Base-by-base conservation (phyloP, 148 eudicot genomes). In the Nyssa sinensis region DNA sequence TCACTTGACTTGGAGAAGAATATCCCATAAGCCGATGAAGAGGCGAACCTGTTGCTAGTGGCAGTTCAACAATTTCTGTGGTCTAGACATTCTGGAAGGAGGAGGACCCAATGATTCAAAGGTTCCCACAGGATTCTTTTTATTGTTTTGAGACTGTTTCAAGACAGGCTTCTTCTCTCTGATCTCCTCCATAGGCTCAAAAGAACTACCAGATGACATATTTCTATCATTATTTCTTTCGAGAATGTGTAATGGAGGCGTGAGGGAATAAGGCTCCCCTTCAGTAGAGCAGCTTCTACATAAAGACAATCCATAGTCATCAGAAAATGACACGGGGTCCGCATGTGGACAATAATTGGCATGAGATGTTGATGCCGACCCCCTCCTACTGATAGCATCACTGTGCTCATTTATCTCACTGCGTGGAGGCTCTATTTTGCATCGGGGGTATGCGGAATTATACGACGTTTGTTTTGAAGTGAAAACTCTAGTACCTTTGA, bases 1-100 rank as follows among this genome's bases (percentile, higher is more conserved):
- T 69, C 70, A 91, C 77, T 53, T 78, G 70, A 53, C 82, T 77
- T 29, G 92, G 87, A 21, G 96, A 87, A 53, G 90, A 71, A 77
- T 90, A 90, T n/a, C 98, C 98, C 93, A 92, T 85, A 29, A 94
- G 95, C 85, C 79, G 82, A 72, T 92, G 97, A 78, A 92, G 97
- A 13, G 95, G 93, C 4, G 88, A 87, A 72, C 70, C 84, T 55
- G 79, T 74, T 57, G 71, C 55, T 31, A 83, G 59, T 29, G 83
- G 92, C 62, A 84, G 27, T 76, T 85, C 81, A 86, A 75, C 14
- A 81, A 75, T 51, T 79, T 89, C 59, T 59, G 60, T 62, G 78
- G 67, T 69, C 19, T 82, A 21, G 77, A 74, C 72, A 71, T 76
- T 69, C 5, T 67, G 34, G 82, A 59, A n/a, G n/a, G n/a, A 33